These are phyloP conservation scores for Monosporascus sp. DNA, from an alignment of 2,329 filamentous ascomycete species.

Conservation along the genomic window DNA sequence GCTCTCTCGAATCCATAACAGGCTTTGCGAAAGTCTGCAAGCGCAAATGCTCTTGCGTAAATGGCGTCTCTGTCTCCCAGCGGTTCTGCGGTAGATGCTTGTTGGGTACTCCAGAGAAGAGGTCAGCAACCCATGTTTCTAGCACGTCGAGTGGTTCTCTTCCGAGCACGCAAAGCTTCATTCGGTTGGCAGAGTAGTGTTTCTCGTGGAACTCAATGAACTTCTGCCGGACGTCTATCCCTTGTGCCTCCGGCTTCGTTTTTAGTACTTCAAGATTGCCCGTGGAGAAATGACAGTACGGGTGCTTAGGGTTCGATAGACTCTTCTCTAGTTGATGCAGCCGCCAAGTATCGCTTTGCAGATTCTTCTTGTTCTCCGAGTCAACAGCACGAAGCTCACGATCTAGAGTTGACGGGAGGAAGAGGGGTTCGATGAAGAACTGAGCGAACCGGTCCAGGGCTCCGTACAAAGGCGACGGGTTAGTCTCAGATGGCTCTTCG, in stretches of 20 bases:
- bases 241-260: constrained; percentile 70
- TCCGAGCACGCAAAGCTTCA: constrained; percentile 86
- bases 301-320: constrained; percentile 80
- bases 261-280: constrained; percentile 84
- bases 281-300: constrained; percentile 87
- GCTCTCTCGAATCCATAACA: constrained; percentile 77
- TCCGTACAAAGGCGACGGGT: constrained; percentile 63
- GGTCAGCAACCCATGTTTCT: constrained; percentile 75
- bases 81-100: constrained; percentile 64
- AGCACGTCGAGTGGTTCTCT: constrained; percentile 76
- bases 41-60: constrained; percentile 43
- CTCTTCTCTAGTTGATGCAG: constrained; percentile 84
- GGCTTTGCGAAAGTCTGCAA: constrained; percentile 84
- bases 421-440: constrained; percentile 87
- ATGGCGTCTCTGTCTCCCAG: constrained; percentile 49
- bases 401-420: constrained; percentile 78
- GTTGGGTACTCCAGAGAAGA: constrained; percentile 78
- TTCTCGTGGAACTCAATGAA: constrained; percentile 89
- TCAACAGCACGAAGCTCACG: constrained; percentile 85
- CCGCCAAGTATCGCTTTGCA: constrained; percentile 86
- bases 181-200: constrained; percentile 88
- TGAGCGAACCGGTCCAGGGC: constrained; percentile 88
- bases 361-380: constrained; percentile 96
- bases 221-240: constrained; percentile 80
- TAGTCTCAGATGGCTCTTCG: constrained; percentile 48